Percentiles rank a stretch among this genome's conserved stretches.
Evolutionary conservation across 2,329 filamentous ascomycete genomes (phyloP).

Genomic region (Botrytis tulipae): DNA sequence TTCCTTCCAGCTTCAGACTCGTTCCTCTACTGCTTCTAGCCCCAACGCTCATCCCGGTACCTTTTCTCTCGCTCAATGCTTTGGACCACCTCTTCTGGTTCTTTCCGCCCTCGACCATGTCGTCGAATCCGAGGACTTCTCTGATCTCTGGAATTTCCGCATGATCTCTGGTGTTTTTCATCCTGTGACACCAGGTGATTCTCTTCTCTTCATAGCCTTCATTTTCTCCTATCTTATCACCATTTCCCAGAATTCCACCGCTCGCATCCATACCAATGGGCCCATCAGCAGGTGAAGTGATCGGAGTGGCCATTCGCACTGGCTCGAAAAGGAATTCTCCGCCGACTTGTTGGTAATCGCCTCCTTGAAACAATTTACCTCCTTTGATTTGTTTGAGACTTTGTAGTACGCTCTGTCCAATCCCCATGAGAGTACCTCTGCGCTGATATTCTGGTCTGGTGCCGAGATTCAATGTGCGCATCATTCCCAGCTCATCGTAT

Average conservation of each 20-base stretch:
- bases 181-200: slow-evolving; percentile 78
- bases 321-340: slow-evolving; percentile 41
- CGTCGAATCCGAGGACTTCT: slow-evolving; percentile 58
- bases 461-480: slow-evolving; percentile 48
- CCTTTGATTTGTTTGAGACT: slow-evolving; percentile 42
- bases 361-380: slow-evolving; percentile 48
- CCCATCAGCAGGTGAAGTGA: slow-evolving; percentile 21
- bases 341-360: slow-evolving; percentile 53
- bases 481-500: slow-evolving; percentile 55
- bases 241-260: slow-evolving; percentile 22
- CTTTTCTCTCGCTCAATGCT: slow-evolving; percentile 51
- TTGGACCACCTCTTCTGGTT: slow-evolving; percentile 48
- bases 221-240: slow-evolving; percentile 20
- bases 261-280: slow-evolving; percentile 17
- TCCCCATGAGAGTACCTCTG: slow-evolving; percentile 41
- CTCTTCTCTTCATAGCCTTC: slow-evolving; percentile 50
- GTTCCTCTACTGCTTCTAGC: slow-evolving; percentile 6
- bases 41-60: slow-evolving; percentile 46
- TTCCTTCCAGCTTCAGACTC: slow-evolving; percentile 11
- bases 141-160: slow-evolving; percentile 67
- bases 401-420: slow-evolving; percentile 45
- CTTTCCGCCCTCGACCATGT: slow-evolving; percentile 41
- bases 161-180: slow-evolving; percentile 77
- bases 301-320: slow-evolving; percentile 31
- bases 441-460: slow-evolving; percentile 50